phyloP scores from a whole-genome alignment of 108 stramenopile species.

The Skeletonema menzelii region DNA sequence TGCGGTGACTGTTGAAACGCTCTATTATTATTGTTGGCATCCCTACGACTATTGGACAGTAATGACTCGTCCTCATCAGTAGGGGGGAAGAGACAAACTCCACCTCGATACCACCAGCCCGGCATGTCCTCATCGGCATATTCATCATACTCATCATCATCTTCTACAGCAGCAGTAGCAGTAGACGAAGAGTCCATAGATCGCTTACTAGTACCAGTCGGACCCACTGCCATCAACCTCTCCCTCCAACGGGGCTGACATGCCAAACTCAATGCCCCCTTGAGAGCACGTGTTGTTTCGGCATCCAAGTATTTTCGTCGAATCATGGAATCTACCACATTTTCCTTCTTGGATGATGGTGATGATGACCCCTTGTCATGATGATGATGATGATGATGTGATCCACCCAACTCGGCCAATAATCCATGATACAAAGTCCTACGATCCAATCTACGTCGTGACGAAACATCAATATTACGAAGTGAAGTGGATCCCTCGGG shows the following conservation, averaged over 20 bases:
- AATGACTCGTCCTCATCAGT: constrained; percentile 3
- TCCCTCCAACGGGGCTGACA: constrained; percentile 83
- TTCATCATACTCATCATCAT: not conserved
- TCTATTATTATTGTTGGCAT: not conserved
- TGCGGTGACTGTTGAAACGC: constrained; percentile 7
- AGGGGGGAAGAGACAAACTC: constrained; percentile 43
- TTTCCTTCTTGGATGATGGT: constrained; percentile 24
- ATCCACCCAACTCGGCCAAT: constrained; percentile 66
- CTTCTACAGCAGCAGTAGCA: not conserved
- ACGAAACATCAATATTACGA: constrained; percentile 55
- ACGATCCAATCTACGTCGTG: constrained; percentile 71
- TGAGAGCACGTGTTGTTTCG: constrained; percentile 50
- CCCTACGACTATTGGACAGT: not conserved
- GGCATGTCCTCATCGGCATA: constrained; percentile 17
- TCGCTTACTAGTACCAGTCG: not conserved
- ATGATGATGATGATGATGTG: constrained; percentile 13
- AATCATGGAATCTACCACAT: constrained; percentile 33
- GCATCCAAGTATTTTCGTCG: constrained; percentile 60
- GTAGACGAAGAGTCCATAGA: not conserved
- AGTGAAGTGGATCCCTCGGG: constrained; percentile 20
- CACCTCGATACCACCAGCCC: constrained; percentile 32
- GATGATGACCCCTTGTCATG: not conserved
- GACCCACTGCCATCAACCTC: constrained; percentile 15
- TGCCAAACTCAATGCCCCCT: constrained; percentile 77
- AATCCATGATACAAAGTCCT: constrained; percentile 75